Conservation (phyloP, 441 rosid genomes). For the Viola pubescens region DNA sequence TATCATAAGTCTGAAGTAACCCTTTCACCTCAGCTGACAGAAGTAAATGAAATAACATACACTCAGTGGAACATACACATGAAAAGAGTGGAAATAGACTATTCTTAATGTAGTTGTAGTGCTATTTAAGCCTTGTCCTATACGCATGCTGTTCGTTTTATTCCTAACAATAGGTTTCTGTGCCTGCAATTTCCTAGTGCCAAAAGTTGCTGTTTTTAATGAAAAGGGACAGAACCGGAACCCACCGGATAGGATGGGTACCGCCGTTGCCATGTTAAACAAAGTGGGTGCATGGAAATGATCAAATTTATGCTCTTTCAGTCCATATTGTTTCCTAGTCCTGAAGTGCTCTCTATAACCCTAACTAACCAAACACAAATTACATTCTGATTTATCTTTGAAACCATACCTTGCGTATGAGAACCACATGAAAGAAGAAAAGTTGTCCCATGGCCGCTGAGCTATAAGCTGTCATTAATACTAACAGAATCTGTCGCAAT, state of each 20-base stretch:
- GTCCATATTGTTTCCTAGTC: neutral
- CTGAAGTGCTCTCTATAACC: neutral
- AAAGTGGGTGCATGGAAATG: neutral
- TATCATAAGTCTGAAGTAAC: too few species aligned
- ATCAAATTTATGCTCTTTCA: neutral
- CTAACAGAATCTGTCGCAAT: constrained; percentile 55
- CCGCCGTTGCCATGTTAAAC: neutral
- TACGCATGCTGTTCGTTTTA: neutral
- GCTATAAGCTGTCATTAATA: constrained; percentile 70
- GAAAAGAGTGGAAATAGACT: neutral
- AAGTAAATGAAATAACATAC: too few species aligned
- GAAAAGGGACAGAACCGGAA: too few species aligned
- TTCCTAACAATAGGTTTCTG: neutral
- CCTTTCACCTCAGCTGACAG: too few species aligned
- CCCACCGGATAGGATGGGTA: neutral
- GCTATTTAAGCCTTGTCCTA: neutral
- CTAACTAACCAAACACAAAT: constrained; percentile 6
- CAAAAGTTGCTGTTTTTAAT: neutral
- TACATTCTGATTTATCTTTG: neutral
- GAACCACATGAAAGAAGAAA: neutral
- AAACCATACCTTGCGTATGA: neutral
- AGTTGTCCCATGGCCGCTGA: constrained; percentile 58
- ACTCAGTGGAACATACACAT: neutral
- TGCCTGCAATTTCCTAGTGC: neutral
- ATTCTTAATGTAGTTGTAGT: neutral